Conservation (phyloP, 1,139 yeast species). For the Yarrowia galli region DNA sequence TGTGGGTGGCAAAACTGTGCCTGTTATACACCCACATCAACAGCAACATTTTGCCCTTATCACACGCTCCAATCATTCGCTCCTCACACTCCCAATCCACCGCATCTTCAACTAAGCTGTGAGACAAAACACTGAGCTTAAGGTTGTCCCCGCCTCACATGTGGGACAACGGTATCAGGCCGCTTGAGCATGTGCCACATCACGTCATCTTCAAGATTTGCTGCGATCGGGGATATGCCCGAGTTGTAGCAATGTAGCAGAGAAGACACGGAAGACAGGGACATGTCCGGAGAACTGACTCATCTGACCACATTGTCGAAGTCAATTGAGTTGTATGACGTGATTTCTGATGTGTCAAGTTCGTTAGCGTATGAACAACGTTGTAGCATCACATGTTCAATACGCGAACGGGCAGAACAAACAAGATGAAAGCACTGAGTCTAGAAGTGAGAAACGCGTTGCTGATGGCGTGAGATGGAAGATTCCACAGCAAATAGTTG, state of each 20-base stretch:
- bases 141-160: constrained; percentile 33
- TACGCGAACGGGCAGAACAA: neutral
- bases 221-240: too few relatives aligned
- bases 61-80: constrained; percentile 2
- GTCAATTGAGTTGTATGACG: constrained; percentile 21
- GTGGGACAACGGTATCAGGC: constrained; percentile 32
- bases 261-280: too few relatives aligned
- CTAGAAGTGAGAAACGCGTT: neutral
- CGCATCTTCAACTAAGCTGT: constrained; percentile 5
- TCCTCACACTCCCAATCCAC: constrained; percentile 15
- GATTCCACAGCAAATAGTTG: too few relatives aligned
- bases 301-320: neutral
- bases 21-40: neutral
- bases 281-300: too few relatives aligned
- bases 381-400: constrained; percentile 11
- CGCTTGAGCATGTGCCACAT: constrained; percentile 29
- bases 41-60: neutral
- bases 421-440: neutral
- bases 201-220: constrained; percentile 11
- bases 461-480: too few relatives aligned
- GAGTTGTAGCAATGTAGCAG: neutral
- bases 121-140: constrained; percentile 33
- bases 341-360: neutral
- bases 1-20: too few relatives aligned
- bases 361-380: neutral